Conservation (phyloP, 148 eudicot genomes). For the Drosera capensis region DNA sequence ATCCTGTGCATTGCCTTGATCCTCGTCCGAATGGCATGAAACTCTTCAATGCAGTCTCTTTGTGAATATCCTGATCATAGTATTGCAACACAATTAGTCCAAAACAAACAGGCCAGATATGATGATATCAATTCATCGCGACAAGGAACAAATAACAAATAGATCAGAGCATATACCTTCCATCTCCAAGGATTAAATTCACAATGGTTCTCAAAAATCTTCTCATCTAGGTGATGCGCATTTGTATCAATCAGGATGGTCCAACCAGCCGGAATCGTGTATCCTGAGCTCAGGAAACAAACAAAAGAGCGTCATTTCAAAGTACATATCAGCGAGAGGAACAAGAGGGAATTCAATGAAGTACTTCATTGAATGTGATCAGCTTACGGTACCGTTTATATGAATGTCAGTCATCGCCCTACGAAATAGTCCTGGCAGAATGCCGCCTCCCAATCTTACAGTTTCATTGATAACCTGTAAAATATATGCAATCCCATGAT, state of each 20-base stretch:
- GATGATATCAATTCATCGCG: too few relatives aligned
- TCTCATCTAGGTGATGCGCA: conserved; percentile 19
- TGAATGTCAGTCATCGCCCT: conserved; percentile 32
- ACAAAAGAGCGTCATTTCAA: not conserved
- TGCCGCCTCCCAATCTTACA: conserved; percentile 31
- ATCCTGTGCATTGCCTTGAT: conserved; percentile 35
- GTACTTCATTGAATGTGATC: not conserved
- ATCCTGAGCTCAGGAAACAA: conserved; percentile 15
- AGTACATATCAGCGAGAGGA: not conserved
- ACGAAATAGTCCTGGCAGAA: conserved; percentile 38
- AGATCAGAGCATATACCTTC: conserved; percentile 15
- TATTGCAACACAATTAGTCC: not conserved
- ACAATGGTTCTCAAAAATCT: conserved; percentile 25
- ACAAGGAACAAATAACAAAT: not conserved
- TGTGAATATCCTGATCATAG: conserved; percentile 10
- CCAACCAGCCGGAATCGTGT: conserved; percentile 42
- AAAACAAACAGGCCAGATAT: too few relatives aligned
- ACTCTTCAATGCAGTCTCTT: conserved; percentile 15
- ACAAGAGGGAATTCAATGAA: not conserved
- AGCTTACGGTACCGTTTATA: conserved; percentile 14
- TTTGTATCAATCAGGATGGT: conserved; percentile 27
- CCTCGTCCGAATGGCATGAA: conserved; percentile 38
- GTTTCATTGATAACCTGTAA: conserved; percentile 46
- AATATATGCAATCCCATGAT: not conserved
- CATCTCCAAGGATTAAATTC: conserved; percentile 36